Conservation (phyloP, 768 basidiomycete species). For the Roridomyces roridus region DNA sequence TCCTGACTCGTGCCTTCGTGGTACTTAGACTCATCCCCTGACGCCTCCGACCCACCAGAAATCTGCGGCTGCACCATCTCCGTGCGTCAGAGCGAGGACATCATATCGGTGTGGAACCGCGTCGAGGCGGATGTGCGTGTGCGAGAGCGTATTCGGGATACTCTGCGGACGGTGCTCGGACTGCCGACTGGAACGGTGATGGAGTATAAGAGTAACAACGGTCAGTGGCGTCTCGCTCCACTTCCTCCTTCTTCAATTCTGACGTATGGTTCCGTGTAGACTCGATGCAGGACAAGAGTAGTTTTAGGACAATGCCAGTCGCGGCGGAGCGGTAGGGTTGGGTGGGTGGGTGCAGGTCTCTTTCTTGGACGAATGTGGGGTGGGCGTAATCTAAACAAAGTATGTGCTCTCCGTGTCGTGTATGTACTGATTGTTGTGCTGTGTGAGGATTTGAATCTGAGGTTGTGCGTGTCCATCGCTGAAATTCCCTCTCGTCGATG, state of each 20-base stretch:
- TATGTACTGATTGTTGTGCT: no score
- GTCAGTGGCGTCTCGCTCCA: constrained; percentile 40
- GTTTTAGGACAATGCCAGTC: no score
- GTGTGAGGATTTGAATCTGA: no score
- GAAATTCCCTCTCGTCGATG: no score
- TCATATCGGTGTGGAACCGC: constrained; percentile 91
- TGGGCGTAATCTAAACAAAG: no score
- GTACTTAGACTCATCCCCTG: background rate
- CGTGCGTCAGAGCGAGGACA: constrained; percentile 92
- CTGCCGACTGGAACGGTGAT: constrained; percentile 81
- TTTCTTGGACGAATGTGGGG: no score
- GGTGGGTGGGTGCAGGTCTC: no score
- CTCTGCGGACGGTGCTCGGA: constrained; percentile 75
- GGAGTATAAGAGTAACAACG: constrained; percentile 96
- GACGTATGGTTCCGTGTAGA: constrained; percentile 47
- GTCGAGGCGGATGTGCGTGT: constrained; percentile 78
- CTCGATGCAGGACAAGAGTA: constrained; percentile 89
- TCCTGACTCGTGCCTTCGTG: background rate
- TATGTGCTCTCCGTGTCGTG: no score
- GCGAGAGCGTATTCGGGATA: constrained; percentile 87
- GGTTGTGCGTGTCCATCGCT: no score
- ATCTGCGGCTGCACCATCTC: constrained; percentile 96
- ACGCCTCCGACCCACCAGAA: constrained; percentile 50
- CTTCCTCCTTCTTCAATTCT: background rate
- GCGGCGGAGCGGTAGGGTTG: no score